These are phyloP conservation scores for Colletotrichum sp. DNA, from an alignment of 2,329 filamentous ascomycete species.

Conservation along the genomic window DNA sequence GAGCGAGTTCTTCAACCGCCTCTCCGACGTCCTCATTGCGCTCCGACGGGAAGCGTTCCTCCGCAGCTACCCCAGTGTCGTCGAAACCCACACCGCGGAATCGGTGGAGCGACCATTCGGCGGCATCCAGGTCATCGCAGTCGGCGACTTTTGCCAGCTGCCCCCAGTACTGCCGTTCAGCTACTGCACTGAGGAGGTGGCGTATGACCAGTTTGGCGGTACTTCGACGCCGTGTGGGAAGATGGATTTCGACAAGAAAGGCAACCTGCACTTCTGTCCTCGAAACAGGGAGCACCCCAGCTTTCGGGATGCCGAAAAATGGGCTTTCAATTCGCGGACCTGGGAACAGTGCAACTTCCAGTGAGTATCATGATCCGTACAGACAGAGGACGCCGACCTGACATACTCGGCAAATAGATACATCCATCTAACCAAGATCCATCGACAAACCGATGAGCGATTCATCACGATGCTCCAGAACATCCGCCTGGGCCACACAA, in stretches of 20 bases:
- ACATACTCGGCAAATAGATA: constrained; percentile 29
- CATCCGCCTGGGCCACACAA: constrained; percentile 49
- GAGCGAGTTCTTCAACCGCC: constrained; percentile 63
- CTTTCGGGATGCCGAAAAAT: constrained; percentile 55
- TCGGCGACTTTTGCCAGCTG: constrained; percentile 7
- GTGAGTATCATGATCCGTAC: not conserved
- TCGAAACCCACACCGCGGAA: not conserved
- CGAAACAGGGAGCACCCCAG: not conserved
- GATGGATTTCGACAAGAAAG: not conserved
- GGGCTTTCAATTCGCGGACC: constrained; percentile 61
- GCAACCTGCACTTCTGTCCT: not conserved
- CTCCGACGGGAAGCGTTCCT: not conserved
- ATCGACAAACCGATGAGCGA: constrained; percentile 58
- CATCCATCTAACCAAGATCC: constrained; percentile 58
- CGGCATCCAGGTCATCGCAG: not conserved
- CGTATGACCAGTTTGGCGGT: not conserved
- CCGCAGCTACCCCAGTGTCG: not conserved
- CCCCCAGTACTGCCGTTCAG: not conserved
- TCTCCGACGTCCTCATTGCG: constrained; percentile 53
- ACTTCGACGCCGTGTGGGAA: not conserved
- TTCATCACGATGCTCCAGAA: constrained; percentile 64
- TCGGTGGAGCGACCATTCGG: not conserved
- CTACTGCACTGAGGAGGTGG: not conserved
- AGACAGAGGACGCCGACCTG: not conserved
- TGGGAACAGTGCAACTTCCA: constrained; percentile 61